phyloP scores from a whole-genome alignment of 73 alveolate genomes.

The Effrenium voratum region DNA sequence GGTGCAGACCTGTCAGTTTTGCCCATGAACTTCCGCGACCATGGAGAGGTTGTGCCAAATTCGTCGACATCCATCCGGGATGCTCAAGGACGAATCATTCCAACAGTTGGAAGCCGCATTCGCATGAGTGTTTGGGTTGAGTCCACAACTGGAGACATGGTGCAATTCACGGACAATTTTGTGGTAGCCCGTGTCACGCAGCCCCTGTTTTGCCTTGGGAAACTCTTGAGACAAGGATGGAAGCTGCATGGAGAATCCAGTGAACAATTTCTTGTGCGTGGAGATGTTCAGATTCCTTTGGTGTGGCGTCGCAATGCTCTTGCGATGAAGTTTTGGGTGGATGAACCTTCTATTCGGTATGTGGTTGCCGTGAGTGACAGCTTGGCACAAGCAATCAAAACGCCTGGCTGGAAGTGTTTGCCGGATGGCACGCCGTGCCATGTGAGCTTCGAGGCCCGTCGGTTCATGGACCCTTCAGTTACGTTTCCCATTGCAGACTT shows the following conservation, averaged over 20 bases:
- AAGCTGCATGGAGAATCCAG: not conserved
- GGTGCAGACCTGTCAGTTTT: conserved; percentile 22
- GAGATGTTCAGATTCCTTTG: not conserved
- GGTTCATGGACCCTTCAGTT: not conserved
- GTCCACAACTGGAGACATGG: not conserved
- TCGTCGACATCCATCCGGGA: not conserved
- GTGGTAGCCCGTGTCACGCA: not conserved
- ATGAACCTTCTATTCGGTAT: not conserved
- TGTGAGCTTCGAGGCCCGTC: not conserved
- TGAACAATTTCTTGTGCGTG: not conserved
- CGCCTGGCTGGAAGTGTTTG: not conserved
- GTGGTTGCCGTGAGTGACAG: not conserved
- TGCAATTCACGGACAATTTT: not conserved
- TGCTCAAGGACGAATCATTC: not conserved
- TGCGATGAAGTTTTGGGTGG: not conserved
- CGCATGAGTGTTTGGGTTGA: not conserved
- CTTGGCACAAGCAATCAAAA: not conserved
- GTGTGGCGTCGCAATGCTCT: not conserved
- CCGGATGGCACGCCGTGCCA: not conserved
- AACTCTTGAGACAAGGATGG: not conserved
- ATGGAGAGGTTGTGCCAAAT: not conserved
- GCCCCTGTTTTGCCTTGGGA: not conserved
- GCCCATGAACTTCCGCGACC: not conserved
- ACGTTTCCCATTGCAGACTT: not conserved
- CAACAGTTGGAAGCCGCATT: not conserved